Conservation (phyloP, 306 rosid species). For the Hippophae rhamnoides region DNA sequence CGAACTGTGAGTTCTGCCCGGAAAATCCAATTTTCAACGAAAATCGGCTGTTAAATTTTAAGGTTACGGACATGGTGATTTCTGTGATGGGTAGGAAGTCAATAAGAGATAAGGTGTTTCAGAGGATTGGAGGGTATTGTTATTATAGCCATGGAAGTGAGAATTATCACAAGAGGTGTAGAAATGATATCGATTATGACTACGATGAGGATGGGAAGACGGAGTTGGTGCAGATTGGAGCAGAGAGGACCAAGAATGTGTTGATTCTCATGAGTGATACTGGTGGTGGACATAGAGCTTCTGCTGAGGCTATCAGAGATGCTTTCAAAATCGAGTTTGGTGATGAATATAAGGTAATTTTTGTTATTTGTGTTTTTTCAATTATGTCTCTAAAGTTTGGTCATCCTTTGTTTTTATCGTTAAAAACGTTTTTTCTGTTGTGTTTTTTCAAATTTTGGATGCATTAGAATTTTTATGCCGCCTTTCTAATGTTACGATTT, state of each 20-base stretch:
- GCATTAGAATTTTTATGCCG: no score
- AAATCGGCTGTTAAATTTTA: no score
- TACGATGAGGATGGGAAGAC: conserved; percentile 37
- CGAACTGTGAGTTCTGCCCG: no score
- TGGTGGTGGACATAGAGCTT: conserved; percentile 95
- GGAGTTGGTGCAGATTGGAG: conserved; percentile 88
- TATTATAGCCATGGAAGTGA: conserved; percentile 7
- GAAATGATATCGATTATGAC: conserved; percentile 25
- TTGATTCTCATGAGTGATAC: conserved; percentile 98
- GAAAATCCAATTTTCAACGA: no score
- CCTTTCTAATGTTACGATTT: no score
- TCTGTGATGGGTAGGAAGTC: conserved; percentile 43
- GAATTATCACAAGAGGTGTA: conserved; percentile 18
- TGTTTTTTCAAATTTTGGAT: no score
- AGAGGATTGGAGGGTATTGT: conserved; percentile 37
- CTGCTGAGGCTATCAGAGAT: conserved; percentile 87
- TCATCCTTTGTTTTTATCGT: no score
- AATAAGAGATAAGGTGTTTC: conserved; percentile 43
- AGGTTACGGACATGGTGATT: conserved; percentile 30
- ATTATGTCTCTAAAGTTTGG: no score
- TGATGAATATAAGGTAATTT: conserved; percentile 65
- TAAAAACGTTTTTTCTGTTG: no score
- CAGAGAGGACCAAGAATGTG: conserved; percentile 72
- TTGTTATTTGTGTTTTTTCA: neutral
- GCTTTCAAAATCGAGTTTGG: conserved; percentile 78